A percentile compares a stretch with the other conserved stretches of the same genome.
phyloP scores from a whole-genome alignment of 306 rosid genomes.

The Fragaria iinumae region DNA sequence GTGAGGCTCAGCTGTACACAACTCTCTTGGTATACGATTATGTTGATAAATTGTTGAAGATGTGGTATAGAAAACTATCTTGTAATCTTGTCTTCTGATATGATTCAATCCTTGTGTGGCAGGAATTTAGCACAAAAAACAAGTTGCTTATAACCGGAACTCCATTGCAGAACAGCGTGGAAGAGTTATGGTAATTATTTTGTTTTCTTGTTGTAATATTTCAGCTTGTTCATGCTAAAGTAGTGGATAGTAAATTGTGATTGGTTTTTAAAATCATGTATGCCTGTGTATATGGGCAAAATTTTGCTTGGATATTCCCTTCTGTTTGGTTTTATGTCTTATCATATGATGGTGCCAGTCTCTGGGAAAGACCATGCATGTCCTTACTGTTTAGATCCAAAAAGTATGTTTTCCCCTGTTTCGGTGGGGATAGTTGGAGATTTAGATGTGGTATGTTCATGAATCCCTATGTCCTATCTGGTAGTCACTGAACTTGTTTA shows the following conservation, averaged over 20 bases:
- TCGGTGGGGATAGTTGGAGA: not conserved
- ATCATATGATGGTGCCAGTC: not conserved
- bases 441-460: not conserved
- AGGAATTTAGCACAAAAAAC: conserved; percentile 99
- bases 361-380: not conserved
- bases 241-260: not conserved
- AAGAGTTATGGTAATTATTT: conserved; percentile 82
- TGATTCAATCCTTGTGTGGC: conserved; percentile 24
- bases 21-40: conserved; percentile 71
- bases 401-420: not conserved
- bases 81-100: conserved; percentile 15
- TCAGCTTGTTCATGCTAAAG: not conserved
- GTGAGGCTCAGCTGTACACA: conserved; percentile 98
- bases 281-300: not conserved
- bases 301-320: not conserved
- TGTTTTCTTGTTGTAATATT: conserved; percentile 21
- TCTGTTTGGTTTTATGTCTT: not conserved
- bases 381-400: not conserved
- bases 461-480: not conserved
- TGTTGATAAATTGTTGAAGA: conserved; percentile 16
- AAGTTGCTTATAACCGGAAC: conserved; percentile 98
- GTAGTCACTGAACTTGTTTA: not conserved
- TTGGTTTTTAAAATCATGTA: not conserved
- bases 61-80: conserved; percentile 11
- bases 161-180: conserved; percentile 96